Conservation (phyloP, 768 basidiomycete genomes). For the Infundibulicybe gibba region DNA sequence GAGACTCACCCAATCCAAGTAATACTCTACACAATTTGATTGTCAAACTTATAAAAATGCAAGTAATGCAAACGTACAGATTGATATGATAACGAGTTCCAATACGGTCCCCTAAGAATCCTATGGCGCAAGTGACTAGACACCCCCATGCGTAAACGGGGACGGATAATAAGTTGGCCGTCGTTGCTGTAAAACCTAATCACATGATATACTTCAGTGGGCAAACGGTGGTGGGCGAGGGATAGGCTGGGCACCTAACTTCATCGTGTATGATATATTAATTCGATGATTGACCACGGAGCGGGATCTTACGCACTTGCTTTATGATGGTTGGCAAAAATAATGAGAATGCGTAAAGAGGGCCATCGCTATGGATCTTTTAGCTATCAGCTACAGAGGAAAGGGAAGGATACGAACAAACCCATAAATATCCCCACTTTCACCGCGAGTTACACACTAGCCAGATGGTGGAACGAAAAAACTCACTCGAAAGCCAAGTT, state of each 20-base stretch:
- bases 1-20: constrained; percentile 20
- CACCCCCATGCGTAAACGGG: constrained; percentile 77
- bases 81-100: constrained; percentile 59
- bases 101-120: constrained; percentile 57
- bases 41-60: too few species aligned
- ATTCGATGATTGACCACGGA: background rate
- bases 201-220: background rate
- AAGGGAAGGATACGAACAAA: constrained; percentile 38
- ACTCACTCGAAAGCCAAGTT: constrained; percentile 66
- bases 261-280: background rate
- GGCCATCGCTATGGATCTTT: constrained; percentile 41
- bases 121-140: constrained; percentile 58
- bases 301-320: constrained; percentile 35
- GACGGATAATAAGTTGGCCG: constrained; percentile 71
- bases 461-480: background rate
- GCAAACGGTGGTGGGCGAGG: background rate
- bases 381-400: background rate
- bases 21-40: constrained; percentile 6
- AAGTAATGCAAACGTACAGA: constrained; percentile 36
- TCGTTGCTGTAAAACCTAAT: constrained; percentile 56
- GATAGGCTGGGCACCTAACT: too few species aligned
- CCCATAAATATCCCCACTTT: constrained; percentile 72
- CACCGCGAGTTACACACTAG: background rate
- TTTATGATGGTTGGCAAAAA: constrained; percentile 53
- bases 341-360: constrained; percentile 49